Evolutionary conservation across 2,329 filamentous ascomycete species (phyloP), one percentile per base, ranked within the genome.

Genomic region (Fusarium nanum): DNA sequence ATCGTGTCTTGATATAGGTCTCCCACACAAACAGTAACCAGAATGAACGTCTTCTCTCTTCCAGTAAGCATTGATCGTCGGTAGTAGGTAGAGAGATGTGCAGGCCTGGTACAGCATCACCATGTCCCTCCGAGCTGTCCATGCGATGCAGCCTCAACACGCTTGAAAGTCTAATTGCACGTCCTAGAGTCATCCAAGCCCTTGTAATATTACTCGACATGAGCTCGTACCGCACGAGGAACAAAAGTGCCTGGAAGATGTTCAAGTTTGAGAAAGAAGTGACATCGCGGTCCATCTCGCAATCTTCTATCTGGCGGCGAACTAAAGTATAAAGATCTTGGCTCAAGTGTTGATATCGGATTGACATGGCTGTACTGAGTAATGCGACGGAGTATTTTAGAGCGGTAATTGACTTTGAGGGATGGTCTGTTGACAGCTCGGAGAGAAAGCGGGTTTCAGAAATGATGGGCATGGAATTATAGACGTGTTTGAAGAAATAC

Each of bases 51-150:
- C 44, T 25, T 18, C 44, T 46, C 6, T 46, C 23, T 10, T 46
- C 44, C 6, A n/a, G 27, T 0, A 22, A 2, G 2, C 10, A 18
- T 1, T 25, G 3, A 5, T 46, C 14, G 1, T 25, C 4, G 5
- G 23, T 16, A 1, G 5, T 0, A 0, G 16, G 23, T 9, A 46
- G 6, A 1, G 23, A 46, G 3, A 46, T 4, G 1, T 46, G 42
- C 4, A 46, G 9, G 5, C 42, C 42, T 25, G 22, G 42, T 0
- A 44, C 41, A 9, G 8, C 7, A 10, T 18, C 22, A 6, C 3
- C 14, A 7, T 9, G 22, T 4, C 9, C 14, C 13, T 7, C 42
- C 4, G 1, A 2, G 5, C 13, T 25, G 2, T 45, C 23, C 7
- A 45, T 9, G 3, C 1, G 1, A 12, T 45, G 10, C 6, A 46